Evolutionary conservation across 495 filamentous ascomycete species (phyloP), one percentile per base, ranked within the genome.

Genomic region (Penicillium angulare): DNA sequence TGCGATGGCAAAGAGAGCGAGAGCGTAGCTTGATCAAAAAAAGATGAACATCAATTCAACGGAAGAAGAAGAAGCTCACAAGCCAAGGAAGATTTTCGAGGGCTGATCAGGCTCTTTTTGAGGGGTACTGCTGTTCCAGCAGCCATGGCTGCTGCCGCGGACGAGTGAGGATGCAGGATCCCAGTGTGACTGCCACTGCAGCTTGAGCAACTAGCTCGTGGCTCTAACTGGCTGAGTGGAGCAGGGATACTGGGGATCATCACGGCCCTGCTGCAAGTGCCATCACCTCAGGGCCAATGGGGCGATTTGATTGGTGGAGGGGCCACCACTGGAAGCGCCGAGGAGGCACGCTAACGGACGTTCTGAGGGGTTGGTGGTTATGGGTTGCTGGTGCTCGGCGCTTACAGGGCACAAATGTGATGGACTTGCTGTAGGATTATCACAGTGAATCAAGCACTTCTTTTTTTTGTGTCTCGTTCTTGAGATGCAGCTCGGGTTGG

Each of bases 141-240:
- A 52, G 59, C 41, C 56, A 56, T 42, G 15, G 36, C 23, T 51
- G 42, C 34, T 51, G 35, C 13, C 34, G 39, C 52, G 57, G 65
- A 62, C 69, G 63, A 72, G 69, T 73, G 29, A 69, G 50, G 52
- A 61, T 43, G 54, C 57, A 55, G 57, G 55, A 66, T 45, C 43
- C 42, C 42, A 55, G 62, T 71, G 68, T 73, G 70, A 73, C 60
- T 49, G 56, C 39, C 38, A 59, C 63, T 64, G 68, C 70, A 73
- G 60, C 47, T 48, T 33, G 38, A 49, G 31, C 33, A 22, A 50
- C 38, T 12, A 16, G 17, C 59, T 46, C 61, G 32, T 61, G 58
- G 55, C 38, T 47, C 35, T 22, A 22, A 29, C 35, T 18, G 23
- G 46, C 27, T 27, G 16, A 38, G 53, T 47, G 49, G 44, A 57